These are phyloP conservation scores for Penstemon newberryi DNA, from an alignment of 257 asterid species.

Conservation along the genomic window DNA sequence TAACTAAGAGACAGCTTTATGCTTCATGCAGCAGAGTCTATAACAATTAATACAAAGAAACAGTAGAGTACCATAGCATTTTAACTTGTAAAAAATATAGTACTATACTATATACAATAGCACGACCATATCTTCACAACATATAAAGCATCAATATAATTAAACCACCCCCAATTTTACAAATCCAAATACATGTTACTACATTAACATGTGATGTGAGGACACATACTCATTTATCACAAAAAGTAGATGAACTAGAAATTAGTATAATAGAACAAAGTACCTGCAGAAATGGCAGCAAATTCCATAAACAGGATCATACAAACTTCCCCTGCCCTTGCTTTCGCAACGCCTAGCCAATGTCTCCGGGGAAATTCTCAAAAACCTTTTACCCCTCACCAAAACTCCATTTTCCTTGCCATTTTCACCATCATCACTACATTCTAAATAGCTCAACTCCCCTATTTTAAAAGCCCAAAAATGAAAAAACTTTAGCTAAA, in stretches of 20 bases:
- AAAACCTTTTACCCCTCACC: slow-evolving; percentile 31
- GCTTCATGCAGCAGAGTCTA: no score
- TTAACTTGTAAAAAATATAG: no score
- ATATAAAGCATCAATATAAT: no score
- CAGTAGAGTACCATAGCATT: no score
- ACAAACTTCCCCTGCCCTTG: slow-evolving; percentile 69
- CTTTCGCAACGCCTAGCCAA: slow-evolving; percentile 57
- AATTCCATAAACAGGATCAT: slow-evolving; percentile 71
- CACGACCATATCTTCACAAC: no score
- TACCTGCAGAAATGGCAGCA: slow-evolving; percentile 95
- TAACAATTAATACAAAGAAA: no score
- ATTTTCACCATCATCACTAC: slow-evolving; percentile 30
- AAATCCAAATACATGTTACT: no score
- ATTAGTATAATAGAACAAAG: not conserved
- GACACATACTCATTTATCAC: no score
- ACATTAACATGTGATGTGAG: no score
- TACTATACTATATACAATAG: no score
- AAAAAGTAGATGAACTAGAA: not conserved
- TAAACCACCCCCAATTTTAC: no score
- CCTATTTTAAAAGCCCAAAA: slow-evolving; percentile 30
- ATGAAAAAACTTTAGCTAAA: not conserved
- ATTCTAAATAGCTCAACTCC: slow-evolving; percentile 33
- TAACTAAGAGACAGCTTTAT: no score
- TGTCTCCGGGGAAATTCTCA: slow-evolving; percentile 44
- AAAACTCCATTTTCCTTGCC: slow-evolving; percentile 34